Evolutionary conservation across 1,284 basidiomycete genomes (phyloP).

Genomic region (Wolfiporia cocos): DNA sequence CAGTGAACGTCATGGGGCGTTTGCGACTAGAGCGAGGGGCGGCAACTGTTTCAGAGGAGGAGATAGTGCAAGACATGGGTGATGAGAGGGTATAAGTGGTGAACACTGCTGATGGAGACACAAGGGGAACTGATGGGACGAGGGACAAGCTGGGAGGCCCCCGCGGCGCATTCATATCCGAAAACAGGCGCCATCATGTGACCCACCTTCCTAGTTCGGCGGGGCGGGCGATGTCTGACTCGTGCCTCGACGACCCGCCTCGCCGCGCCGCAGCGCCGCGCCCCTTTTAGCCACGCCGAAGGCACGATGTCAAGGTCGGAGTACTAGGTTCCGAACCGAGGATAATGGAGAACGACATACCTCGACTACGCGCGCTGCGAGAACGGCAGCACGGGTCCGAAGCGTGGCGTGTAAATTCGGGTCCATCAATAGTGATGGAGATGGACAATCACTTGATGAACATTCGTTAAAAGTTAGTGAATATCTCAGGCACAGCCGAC

Average conservation of each 20-base stretch:
- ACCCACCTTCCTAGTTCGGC: conserved; percentile 5
- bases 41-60: conserved; percentile 5
- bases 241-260: too few relatives aligned
- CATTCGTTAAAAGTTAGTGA: too few relatives aligned
- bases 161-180: conserved; percentile 16
- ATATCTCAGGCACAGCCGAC: too few relatives aligned
- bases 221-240: conserved; percentile 11
- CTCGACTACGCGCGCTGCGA: not conserved
- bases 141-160: conserved; percentile 17
- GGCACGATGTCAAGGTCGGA: too few relatives aligned
- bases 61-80: conserved; percentile 19
- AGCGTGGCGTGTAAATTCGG: too few relatives aligned
- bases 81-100: conserved; percentile 10
- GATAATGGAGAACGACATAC: conserved; percentile 1
- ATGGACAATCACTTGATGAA: conserved; percentile 8
- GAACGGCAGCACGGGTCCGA: too few relatives aligned
- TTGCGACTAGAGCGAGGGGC: conserved; percentile 18
- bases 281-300: conserved; percentile 15
- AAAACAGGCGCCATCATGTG: conserved; percentile 14
- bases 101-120: conserved; percentile 11
- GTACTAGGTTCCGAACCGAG: conserved; percentile 18
- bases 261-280: too few relatives aligned
- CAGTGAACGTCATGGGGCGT: conserved; percentile 29
- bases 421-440: too few relatives aligned
- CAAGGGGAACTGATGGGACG: conserved; percentile 16